These are phyloP conservation scores for Salix arbutifolia DNA, from an alignment of 345 rosid genomes.

Conservation along the genomic window DNA sequence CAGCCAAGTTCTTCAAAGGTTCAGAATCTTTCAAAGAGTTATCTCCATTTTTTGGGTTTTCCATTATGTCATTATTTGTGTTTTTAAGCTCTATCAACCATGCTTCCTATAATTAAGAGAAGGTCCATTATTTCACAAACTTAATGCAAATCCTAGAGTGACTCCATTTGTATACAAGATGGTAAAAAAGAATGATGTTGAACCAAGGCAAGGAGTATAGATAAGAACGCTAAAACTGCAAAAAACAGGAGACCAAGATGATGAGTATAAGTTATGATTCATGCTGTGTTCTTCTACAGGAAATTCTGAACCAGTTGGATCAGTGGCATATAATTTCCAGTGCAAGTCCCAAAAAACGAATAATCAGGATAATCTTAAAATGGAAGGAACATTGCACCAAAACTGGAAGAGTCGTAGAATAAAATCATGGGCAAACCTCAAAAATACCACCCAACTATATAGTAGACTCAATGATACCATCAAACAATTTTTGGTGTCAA, in stretches of 20 bases:
- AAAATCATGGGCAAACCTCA: not conserved
- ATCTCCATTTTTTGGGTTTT: conserved; percentile 32
- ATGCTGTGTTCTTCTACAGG: not conserved
- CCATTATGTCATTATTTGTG: conserved; percentile 32
- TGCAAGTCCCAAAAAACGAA: not conserved
- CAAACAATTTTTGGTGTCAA: no score
- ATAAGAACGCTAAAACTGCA: not conserved
- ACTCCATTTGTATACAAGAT: not conserved
- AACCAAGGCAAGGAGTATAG: not conserved
- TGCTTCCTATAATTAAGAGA: conserved; percentile 29
- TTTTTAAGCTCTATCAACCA: conserved; percentile 41
- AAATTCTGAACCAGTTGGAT: not conserved
- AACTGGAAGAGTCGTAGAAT: no score
- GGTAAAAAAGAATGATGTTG: not conserved
- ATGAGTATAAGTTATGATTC: not conserved
- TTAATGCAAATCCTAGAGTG: not conserved
- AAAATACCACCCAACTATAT: no score
- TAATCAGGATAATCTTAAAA: not conserved
- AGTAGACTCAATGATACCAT: no score
- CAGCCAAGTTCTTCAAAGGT: conserved; percentile 40
- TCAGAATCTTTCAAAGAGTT: conserved; percentile 40
- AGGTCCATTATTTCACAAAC: no score
- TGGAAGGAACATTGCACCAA: not conserved
- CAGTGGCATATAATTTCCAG: not conserved
- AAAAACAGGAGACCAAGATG: not conserved